Evolutionary conservation across 192 early-diverging fungal genomes (phyloP).

Genomic region (Backusella psychrophila): DNA sequence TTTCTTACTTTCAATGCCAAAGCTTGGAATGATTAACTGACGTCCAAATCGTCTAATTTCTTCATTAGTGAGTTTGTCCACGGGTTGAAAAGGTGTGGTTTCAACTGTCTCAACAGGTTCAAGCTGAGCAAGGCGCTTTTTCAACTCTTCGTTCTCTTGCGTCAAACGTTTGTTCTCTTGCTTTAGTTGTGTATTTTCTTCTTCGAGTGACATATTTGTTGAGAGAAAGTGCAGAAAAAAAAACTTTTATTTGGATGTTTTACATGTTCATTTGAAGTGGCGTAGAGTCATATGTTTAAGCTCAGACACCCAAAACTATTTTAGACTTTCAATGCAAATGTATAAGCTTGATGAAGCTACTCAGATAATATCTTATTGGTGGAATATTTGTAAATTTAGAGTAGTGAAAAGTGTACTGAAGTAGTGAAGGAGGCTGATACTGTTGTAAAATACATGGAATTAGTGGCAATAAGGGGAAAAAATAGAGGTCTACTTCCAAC

Average conservation of each 20-base stretch:
- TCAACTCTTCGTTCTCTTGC: slow-evolving; percentile 11
- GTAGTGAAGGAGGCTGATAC: too few relatives aligned
- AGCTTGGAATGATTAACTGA: slow-evolving; percentile 80
- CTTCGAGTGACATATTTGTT: neutral
- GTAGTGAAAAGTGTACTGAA: too few relatives aligned
- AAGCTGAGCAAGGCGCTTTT: slow-evolving; percentile 6
- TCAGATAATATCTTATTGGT: too few relatives aligned
- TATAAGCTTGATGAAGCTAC: neutral
- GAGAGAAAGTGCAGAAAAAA: neutral
- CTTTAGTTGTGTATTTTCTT: neutral
- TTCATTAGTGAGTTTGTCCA: slow-evolving; percentile 51
- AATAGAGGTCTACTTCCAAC: too few relatives aligned
- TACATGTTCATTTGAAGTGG: neutral
- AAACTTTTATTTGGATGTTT: neutral
- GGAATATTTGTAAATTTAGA: too few relatives aligned
- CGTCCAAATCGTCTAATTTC: slow-evolving; percentile 84
- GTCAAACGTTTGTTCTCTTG: neutral
- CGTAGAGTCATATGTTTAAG: neutral
- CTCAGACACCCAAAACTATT: neutral
- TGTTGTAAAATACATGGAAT: too few relatives aligned
- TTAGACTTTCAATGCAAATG: neutral
- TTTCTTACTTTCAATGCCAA: slow-evolving; percentile 63
- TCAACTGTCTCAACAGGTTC: neutral
- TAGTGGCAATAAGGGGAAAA: too few relatives aligned
- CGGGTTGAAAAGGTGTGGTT: slow-evolving; percentile 12